Base-by-base conservation (phyloP, 2,329 filamentous ascomycete species). In the Rutstroemia sp. region DNA sequence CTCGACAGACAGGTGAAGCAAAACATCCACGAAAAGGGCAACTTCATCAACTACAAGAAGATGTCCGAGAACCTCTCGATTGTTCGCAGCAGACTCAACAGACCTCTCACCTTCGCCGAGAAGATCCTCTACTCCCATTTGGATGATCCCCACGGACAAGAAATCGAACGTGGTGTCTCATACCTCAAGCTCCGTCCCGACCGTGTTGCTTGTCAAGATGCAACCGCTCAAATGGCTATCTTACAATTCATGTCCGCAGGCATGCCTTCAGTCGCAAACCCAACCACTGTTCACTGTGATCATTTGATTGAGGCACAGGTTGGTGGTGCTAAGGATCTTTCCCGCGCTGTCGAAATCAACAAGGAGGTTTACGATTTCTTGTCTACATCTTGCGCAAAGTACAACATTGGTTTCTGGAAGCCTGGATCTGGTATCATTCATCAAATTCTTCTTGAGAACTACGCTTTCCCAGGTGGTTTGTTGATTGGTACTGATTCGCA, bases 41-140 rank as follows among this genome's bases (percentile, higher is more conserved):
- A 95, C 82, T 96, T 90, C 81, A 96, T 97, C 82, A 96, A 96
- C 83, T 99, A 99, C 75, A 91, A 89, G 83, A 96, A 96, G 83
- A 96, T 97, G 91, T 91, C 88, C 68, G 92, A 97, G 80, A 97
- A 96, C 82, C 83, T 99, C 60, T 79, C 84, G 69, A 84, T 99
- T 73, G 94, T 99, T 67, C 89, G 94, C 71, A 75, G 79, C 68
- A 87, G 94, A 70, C 83, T 99, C 65, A 95, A 96, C 79, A 87
- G 89, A 67, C 94, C 94, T 66, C 84, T 99, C 68, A 94, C 91
- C 67, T 96, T 87, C 73, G 89, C 91, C 73, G 94, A 99, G 83
- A 99, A 99, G 85, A 92, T 99, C 70, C 83, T 97, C 68, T 99
- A 99, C 82, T 97, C 92, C 61, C 94, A 99, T 76, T 80, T 99